Evolutionary conservation across 179 eudicot species (phyloP).

Genomic region (Camellia oleifera): DNA sequence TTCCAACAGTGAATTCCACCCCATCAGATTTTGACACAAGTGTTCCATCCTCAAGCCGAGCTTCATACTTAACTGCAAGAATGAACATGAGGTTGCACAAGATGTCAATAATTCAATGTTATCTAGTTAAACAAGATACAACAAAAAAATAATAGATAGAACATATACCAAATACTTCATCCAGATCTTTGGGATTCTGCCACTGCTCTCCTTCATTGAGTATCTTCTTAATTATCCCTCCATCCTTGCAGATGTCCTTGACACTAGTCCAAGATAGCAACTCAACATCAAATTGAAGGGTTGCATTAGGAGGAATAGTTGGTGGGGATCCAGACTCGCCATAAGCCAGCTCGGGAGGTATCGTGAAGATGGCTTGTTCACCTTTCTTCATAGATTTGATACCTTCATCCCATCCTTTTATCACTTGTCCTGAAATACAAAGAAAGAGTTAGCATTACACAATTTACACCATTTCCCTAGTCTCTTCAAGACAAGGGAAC

Average conservation of each 20-base stretch:
- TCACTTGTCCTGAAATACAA: conserved; percentile 53
- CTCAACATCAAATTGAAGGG: conserved; percentile 23
- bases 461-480: too few relatives aligned
- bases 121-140: neutral
- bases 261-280: conserved; percentile 63
- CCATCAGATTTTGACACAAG: neutral
- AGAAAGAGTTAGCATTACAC: too few relatives aligned
- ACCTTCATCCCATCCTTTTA: conserved; percentile 78
- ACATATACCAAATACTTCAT: conserved; percentile 57
- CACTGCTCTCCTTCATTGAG: conserved; percentile 54
- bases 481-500: too few relatives aligned
- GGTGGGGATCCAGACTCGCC: conserved; percentile 38
- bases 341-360: conserved; percentile 60
- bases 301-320: conserved; percentile 71
- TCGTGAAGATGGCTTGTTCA: conserved; percentile 61
- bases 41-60: too few relatives aligned
- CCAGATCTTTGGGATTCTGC: conserved; percentile 69
- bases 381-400: conserved; percentile 83
- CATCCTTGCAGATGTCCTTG: conserved; percentile 79
- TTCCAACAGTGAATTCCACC: too few relatives aligned
- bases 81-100: too few relatives aligned
- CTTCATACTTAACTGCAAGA: too few relatives aligned
- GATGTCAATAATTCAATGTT: too few relatives aligned
- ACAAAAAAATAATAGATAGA: conserved; percentile 10
- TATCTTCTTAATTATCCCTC: conserved; percentile 35